Evolutionary conservation across 2,329 filamentous ascomycete genomes (phyloP), one percentile per base, ranked within the genome.

Genomic region (Botrytis fragariae): DNA sequence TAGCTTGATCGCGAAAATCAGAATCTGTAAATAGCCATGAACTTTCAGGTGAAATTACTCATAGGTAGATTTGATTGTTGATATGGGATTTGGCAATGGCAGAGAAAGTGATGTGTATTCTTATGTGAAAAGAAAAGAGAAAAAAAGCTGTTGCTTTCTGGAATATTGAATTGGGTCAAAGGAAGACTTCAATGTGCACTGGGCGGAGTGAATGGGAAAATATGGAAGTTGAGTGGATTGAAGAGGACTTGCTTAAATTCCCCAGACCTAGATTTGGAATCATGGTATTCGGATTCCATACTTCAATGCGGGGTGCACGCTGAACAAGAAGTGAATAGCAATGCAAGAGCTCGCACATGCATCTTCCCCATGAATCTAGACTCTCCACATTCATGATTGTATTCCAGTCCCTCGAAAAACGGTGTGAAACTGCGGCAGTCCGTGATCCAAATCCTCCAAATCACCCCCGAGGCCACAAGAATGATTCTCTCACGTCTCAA

Each of bases 401-500:
- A 37, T 35, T 57, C 65, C 65, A 16, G 54, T 68, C 35, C 35
- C 37, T 68, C 48, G 22, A 68, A 57, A 54, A 32, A 44, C 16
- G 25, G 37, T 20, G 22, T 51, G 32, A 67, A 54, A 35, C 39
- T 42, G 35, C 45, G 14, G 16, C 48, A 32, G 6, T 68, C 25
- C 48, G 48, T 54, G 7, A 57, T 32, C 48, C 65, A 68, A 25
- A 51, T 22, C 18, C 39, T 57, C n/a, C 25, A 57, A 9, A 57
- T 57, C 51, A 29, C 51, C 35, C 35, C 35, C 18, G 48, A 20
- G 65, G 65, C 48, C 48, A 68, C 16, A 22, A 42, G 4, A 51
- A 67, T 20, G 22, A 57, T 42, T 37, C 48, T 61, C 39, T 59
- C 64, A 62, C 29, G 37, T 73, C 54, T 73, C 57, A 70, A 73